phyloP scores from a whole-genome alignment of 106 monocot species.

The Dendrobium catenatum region DNA sequence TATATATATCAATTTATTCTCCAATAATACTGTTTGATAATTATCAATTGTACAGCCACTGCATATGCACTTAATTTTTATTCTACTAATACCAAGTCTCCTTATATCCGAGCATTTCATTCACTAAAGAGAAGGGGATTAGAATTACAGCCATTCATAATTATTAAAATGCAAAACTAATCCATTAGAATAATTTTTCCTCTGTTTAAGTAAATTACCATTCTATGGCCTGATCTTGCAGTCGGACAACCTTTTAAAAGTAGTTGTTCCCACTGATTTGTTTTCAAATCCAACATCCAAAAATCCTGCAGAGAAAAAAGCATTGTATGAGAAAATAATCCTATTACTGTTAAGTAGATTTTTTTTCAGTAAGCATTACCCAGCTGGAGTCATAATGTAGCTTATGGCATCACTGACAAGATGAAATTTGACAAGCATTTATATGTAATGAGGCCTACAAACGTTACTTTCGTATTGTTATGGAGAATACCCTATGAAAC shows the following conservation, averaged over 20 bases:
- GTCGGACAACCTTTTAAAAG: constrained; percentile 81
- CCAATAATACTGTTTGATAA: not conserved
- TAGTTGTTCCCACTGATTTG: constrained; percentile 97
- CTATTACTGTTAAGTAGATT: not conserved
- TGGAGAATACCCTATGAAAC: not conserved
- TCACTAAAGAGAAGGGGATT: not conserved
- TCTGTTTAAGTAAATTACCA: constrained; percentile 41
- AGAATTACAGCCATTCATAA: not conserved
- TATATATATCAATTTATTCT: not conserved
- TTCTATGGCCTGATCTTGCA: constrained; percentile 92
- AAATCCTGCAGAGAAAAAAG: constrained; percentile 56
- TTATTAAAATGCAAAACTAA: not conserved
- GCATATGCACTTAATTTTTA: not conserved
- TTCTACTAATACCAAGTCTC: not conserved
- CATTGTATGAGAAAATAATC: not conserved
- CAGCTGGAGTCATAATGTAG: not conserved
- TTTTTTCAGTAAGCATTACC: not conserved
- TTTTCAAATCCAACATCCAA: constrained; percentile 91
- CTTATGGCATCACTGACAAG: not conserved
- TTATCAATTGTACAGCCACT: not conserved
- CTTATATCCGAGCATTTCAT: not conserved
- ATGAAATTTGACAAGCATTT: not conserved
- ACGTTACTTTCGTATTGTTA: not conserved
- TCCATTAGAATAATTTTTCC: not conserved
- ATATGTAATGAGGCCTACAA: not conserved